These are phyloP conservation scores for Helicostylum pulchrum DNA, from an alignment of 192 early-diverging fungal genomes.

Conservation along the genomic window DNA sequence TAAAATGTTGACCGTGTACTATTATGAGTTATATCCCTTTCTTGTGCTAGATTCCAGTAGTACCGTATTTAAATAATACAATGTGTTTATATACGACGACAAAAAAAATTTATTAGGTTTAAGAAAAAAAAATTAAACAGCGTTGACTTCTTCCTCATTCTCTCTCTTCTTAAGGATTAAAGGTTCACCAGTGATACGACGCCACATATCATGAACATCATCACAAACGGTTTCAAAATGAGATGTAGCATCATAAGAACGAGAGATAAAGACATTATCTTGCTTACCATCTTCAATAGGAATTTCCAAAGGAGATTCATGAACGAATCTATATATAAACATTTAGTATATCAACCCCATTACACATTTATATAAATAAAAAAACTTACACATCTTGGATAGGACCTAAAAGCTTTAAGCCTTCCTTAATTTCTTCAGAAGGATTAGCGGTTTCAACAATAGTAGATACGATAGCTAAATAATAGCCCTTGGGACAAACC, in stretches of 20 bases:
- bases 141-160: background rate
- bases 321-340: conserved; percentile 56
- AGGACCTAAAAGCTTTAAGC: conserved; percentile 83
- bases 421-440: conserved; percentile 86
- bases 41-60: too few relatives aligned
- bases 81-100: too few relatives aligned
- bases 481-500: conserved; percentile 82
- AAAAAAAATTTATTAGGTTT: too few relatives aligned
- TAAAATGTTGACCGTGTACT: too few relatives aligned
- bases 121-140: too few relatives aligned
- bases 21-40: too few relatives aligned
- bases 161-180: conserved; percentile 57
- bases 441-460: conserved; percentile 90
- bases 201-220: conserved; percentile 94
- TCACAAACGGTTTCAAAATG: conserved; percentile 99
- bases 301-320: conserved; percentile 80
- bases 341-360: background rate
- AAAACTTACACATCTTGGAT: conserved; percentile 71
- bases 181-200: conserved; percentile 70
- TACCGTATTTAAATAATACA: too few relatives aligned
- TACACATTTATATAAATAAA: background rate
- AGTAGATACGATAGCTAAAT: conserved; percentile 93
- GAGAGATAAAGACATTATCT: conserved; percentile 87
- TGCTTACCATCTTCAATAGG: conserved; percentile 78
- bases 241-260: conserved; percentile 97